Percentiles rank a stretch among this genome's conserved stretches.
Conservation (phyloP, 352 stramenopile genomes). For the Globisporangium perplexum region DNA sequence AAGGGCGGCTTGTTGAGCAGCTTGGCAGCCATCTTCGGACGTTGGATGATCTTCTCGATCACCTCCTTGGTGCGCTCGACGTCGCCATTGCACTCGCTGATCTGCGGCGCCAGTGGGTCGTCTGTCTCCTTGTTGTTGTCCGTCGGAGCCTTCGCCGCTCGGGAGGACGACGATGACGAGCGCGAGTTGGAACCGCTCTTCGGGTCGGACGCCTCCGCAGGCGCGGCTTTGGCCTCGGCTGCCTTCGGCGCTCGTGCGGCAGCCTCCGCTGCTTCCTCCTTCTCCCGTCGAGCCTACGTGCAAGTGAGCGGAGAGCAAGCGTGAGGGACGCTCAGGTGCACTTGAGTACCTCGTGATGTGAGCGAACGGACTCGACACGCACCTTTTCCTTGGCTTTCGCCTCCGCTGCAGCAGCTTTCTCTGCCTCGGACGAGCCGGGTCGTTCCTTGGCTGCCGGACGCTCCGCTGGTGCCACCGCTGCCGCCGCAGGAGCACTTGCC, state of each 20-base stretch:
- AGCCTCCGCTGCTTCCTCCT: slow-evolving; percentile 23
- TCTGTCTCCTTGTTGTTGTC: slow-evolving; percentile 51
- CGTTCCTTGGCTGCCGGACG: slow-evolving; percentile 43
- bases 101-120: slow-evolving; percentile 43
- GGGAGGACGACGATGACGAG: slow-evolving; percentile 17
- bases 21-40: slow-evolving; percentile 84
- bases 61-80: slow-evolving; percentile 72
- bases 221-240: slow-evolving; percentile 8
- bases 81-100: slow-evolving; percentile 69
- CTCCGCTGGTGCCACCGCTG: not conserved
- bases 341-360: not conserved
- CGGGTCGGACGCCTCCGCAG: slow-evolving; percentile 23
- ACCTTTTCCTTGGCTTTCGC: slow-evolving; percentile 46
- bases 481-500: slow-evolving; percentile 9
- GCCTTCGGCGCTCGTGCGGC: slow-evolving; percentile 14
- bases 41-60: slow-evolving; percentile 74
- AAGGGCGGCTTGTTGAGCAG: slow-evolving; percentile 83
- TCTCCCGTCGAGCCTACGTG: slow-evolving; percentile 24
- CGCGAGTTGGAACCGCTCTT: slow-evolving; percentile 27
- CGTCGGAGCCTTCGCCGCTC: slow-evolving; percentile 22
- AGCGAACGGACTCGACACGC: not conserved
- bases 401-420: slow-evolving; percentile 35
- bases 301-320: not conserved
- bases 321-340: not conserved
- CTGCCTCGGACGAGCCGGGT: slow-evolving; percentile 22